Evolutionary conservation across 352 stramenopile genomes (phyloP), one percentile per base, ranked within the genome.

Genomic region (Saprolegnia parasitica): DNA sequence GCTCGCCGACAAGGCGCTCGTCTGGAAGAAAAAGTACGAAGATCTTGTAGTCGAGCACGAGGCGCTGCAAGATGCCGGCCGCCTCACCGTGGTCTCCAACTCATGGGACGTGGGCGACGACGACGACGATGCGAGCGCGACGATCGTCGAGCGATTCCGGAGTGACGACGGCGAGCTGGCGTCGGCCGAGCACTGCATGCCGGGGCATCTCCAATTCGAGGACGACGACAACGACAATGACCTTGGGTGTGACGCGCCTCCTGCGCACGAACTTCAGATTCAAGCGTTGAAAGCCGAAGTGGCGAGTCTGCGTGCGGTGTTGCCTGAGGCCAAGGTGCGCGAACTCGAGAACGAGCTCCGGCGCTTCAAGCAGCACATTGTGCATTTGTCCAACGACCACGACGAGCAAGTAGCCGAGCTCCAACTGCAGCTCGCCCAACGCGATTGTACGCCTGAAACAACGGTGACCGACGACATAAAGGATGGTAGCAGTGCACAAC

Each of bases 11-110:
- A 70, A 60, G n/a, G 63, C 63, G 21, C 55, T 70, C 46, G 23
- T 29, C 1, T 70, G 63, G 63, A 70, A 70, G 39, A n/a, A 49
- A 21, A 60, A 70, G 63, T 70, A 62, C 21, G 63, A 61, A 60
- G 18, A 49, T 3, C 42, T 49, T 49, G 42, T n/a, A 1, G 42
- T 49, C 13, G 42, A 49, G 18, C 42, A 49, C 42, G 42, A 15
- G 8, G 18, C 42, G 42, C 42, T 49, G 8, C 42, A 49, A 49
- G 29, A 35, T 5, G 29, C 29, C 5, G 29, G 29, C 5, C 29
- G 29, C 29, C 42, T n/a, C 42, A 15, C 3, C 42, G 18, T n/a
- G 18, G 42, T 49, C 18, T 15, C 42, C 8, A 4, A 49, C 42
- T 49, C 42, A 10, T 49, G 42, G 42, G 42, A 49, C 13, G 42